Conservation (phyloP, 2,329 filamentous ascomycete genomes). For the Talaromyces marneffei region DNA sequence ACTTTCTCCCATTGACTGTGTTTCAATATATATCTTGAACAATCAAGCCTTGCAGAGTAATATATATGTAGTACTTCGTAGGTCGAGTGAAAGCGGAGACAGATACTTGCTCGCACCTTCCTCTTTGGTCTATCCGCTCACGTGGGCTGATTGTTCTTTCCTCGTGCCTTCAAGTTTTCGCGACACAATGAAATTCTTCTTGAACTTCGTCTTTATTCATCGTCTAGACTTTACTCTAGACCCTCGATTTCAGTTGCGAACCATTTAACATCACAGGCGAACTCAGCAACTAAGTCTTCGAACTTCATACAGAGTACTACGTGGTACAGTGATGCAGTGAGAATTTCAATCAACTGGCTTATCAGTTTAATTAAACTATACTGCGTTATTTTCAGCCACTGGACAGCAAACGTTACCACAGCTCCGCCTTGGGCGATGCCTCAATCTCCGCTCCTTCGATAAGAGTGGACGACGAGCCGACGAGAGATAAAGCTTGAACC, state of each 20-base stretch:
- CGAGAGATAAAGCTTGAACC: not conserved
- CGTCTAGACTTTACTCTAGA: not conserved
- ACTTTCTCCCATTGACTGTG: too few relatives aligned
- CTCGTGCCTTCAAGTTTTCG: not conserved
- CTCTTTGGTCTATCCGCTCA: not conserved
- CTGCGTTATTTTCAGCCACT: not conserved
- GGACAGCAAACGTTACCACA: not conserved
- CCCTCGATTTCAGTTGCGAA: too few relatives aligned
- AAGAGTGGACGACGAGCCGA: not conserved
- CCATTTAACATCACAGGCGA: too few relatives aligned
- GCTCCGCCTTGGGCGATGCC: not conserved
- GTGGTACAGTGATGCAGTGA: too few relatives aligned
- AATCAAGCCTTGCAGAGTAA: too few relatives aligned
- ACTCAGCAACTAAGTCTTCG: too few relatives aligned
- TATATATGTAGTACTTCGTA: too few relatives aligned
- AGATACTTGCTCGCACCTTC: conserved; percentile 1
- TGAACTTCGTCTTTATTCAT: too few relatives aligned
- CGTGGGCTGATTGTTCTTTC: not conserved
- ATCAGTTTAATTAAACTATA: not conserved
- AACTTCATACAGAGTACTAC: not conserved
- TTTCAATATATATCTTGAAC: too few relatives aligned
- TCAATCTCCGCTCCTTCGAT: not conserved
- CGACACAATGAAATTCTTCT: not conserved
- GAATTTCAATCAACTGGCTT: not conserved
- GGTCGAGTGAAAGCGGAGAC: not conserved